Conservation (phyloP, 2,329 filamentous ascomycete genomes). For the Akanthomyces lecanii region DNA sequence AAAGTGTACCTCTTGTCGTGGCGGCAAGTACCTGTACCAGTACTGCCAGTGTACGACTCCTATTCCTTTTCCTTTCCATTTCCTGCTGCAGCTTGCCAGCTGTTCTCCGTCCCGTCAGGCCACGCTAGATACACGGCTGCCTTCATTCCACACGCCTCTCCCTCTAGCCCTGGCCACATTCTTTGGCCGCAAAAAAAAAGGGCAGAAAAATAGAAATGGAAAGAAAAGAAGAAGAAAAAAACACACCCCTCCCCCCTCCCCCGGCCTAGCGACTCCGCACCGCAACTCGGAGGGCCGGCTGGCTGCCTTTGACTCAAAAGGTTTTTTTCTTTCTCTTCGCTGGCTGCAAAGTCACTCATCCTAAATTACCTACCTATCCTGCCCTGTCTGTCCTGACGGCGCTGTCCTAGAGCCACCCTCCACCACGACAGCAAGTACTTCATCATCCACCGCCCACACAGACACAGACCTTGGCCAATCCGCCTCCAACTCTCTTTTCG, state of each 20-base stretch:
- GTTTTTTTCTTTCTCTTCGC: constrained; percentile 9
- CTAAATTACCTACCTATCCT: too few relatives aligned
- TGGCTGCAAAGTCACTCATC: neutral
- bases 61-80: neutral
- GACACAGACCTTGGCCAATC: constrained; percentile 6
- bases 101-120: neutral
- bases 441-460: constrained; percentile 13
- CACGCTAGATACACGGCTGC: constrained; percentile 9
- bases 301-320: constrained; percentile 13
- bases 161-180: neutral
- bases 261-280: constrained; percentile 9
- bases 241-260: constrained; percentile 10
- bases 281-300: constrained; percentile 14
- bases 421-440: constrained; percentile 12
- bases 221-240: constrained; percentile 16
- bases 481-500: constrained; percentile 12
- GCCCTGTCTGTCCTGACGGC: neutral
- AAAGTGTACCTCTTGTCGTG: neutral
- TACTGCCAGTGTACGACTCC: neutral
- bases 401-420: neutral
- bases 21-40: constrained; percentile 1
- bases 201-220: constrained; percentile 12
- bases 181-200: neutral
- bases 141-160: constrained; percentile 10
- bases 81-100: neutral